Conservation (phyloP, 2,329 filamentous ascomycete species). For the Colletotrichum caudatum region DNA sequence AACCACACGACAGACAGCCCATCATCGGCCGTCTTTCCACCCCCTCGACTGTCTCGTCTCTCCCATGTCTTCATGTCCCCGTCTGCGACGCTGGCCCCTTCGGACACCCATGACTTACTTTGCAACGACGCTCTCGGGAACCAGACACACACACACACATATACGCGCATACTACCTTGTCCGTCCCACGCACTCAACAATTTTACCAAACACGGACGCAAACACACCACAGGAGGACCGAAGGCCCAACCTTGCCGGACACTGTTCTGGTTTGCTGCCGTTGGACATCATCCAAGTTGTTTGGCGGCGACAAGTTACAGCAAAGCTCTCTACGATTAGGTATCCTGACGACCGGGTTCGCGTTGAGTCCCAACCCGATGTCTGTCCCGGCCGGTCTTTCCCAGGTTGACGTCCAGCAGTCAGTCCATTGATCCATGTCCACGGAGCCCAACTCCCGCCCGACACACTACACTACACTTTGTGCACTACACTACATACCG, state of each 20-base stretch:
- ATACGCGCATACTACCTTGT: neutral
- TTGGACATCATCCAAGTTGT: neutral
- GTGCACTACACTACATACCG: neutral
- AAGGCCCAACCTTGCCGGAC: conserved; percentile 21
- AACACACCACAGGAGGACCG: neutral
- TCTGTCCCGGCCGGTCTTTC: neutral
- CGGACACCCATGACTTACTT: neutral
- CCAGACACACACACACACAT: neutral
- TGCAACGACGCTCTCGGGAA: conserved; percentile 1
- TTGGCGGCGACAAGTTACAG: conserved; percentile 6
- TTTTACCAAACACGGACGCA: conserved; percentile 16
- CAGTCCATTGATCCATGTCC: conserved; percentile 17
- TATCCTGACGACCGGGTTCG: conserved; percentile 3
- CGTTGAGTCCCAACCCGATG: conserved; percentile 1
- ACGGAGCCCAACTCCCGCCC: conserved; percentile 13
- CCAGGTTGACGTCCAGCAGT: neutral
- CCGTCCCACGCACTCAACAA: conserved; percentile 27
- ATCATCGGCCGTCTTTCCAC: conserved; percentile 6
- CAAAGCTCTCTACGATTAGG: no score
- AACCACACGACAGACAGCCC: conserved; percentile 18
- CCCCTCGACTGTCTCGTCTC: conserved; percentile 6
- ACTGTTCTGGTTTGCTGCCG: conserved; percentile 10
- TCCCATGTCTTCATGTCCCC: conserved; percentile 1
- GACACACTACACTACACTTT: neutral
- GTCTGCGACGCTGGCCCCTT: neutral